Base-by-base conservation (phyloP, 495 filamentous ascomycete genomes). In the Neurospora sp. region DNA sequence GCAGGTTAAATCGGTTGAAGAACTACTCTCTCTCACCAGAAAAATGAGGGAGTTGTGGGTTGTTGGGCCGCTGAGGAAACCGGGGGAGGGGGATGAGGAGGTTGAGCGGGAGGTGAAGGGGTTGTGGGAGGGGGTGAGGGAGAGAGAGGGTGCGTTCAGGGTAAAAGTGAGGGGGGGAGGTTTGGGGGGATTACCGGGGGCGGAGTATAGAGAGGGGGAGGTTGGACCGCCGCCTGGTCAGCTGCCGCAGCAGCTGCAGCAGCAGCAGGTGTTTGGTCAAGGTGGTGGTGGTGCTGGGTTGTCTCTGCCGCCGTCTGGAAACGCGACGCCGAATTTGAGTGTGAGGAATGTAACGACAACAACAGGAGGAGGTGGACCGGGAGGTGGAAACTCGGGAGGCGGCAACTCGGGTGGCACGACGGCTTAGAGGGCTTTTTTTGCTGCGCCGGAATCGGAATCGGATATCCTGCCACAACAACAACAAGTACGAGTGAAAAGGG, bases 31-130 rank as follows among this genome's bases (percentile, higher is more conserved):
- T 4, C 74, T 85, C 3, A 27, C 22, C 22, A 27, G 22, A 27
- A 22, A 22, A 71, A 76, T 85, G 39, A 81, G 83, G 70, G 78
- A 81, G 31, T 78, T 85, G 2, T 85, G 83, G 83, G 78, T 84
- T 40, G 73, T 79, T 37, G 83, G 83, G 4, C 79, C 82, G 1
- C 77, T 84, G 9, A 78, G 75, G 65, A 76, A 76, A 69, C 78
- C 79, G 0, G 81, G 79, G 27, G 79, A 81, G 27, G 76, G 78
- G 10, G 79, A 78, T 69, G 75, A 73, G 5, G 76, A 75, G 42
- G 78, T 75, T 31, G 79, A 82, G 72, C 69, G 74, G 68, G 73
- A 61, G 37, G 72, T 84, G 38, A 74, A 75, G 68, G 6, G 31
- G 20, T 75, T 80, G 48, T 73, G 73, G 3, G 68, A 40, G 8